Evolutionary conservation across 108 stramenopile species (phyloP).

Genomic region (Pelagomonas calceolata): DNA sequence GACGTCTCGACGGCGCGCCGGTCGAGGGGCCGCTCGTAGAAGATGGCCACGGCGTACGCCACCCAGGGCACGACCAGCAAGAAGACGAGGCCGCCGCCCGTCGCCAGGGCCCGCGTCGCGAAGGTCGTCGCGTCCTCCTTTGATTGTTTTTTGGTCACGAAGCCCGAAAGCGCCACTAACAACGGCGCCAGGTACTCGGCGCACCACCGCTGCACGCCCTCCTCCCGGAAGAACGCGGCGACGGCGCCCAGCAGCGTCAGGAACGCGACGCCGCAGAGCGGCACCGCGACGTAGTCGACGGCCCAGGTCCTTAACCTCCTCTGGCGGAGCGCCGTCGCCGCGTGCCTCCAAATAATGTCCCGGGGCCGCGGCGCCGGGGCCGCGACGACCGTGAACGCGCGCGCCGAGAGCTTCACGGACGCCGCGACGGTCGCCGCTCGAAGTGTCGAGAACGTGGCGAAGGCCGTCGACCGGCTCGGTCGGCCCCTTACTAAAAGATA

Average conservation of each 20-base stretch:
- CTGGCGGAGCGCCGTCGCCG: background rate
- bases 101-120: background rate
- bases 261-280: background rate
- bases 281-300: background rate
- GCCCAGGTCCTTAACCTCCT: background rate
- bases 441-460: conserved; percentile 6
- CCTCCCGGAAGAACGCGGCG: background rate
- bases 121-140: background rate
- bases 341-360: conserved; percentile 6
- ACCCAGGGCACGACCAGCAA: conserved; percentile 1
- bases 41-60: background rate
- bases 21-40: conserved; percentile 3
- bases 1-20: background rate
- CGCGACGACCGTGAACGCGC: background rate
- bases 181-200: too few relatives aligned
- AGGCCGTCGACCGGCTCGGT: background rate
- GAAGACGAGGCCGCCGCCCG: background rate
- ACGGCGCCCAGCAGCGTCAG: background rate
- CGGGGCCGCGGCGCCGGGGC: background rate
- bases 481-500: background rate
- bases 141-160: background rate
- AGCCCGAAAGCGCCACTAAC: background rate
- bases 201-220: background rate
- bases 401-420: background rate
- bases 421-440: background rate